Base-by-base conservation (phyloP, 108 stramenopile genomes). In the Nitzschia sp. region DNA sequence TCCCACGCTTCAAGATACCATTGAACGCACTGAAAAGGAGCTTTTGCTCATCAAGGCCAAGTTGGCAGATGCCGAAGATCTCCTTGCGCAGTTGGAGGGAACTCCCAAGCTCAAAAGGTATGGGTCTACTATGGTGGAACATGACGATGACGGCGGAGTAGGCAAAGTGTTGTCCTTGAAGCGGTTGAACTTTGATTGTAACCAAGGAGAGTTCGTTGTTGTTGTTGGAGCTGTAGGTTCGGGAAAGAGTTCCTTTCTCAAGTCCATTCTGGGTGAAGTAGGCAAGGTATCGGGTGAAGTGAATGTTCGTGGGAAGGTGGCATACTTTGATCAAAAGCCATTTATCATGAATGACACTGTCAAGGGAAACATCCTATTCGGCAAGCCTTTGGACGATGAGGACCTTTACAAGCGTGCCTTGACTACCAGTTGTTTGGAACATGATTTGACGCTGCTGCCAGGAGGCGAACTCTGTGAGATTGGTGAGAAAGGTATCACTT, bases 281-380 rank as follows among this genome's bases (percentile, higher is more conserved):
- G 63, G 67, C 39, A 72, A 66, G 44, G 59, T 85, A 10, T 63
- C 68, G 38, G 90, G 94, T 39, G 61, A 71, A 14, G 79, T 76
- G 38, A 51, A 64, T 34, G 72, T 86, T 17, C 58, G 73, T 43
- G 92, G 87, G 0, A 60, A 51, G 10, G 65, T 85, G 41, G 81
- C 79, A 10, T 80, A 72, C 39, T 84, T 80, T 78, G 61, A 76
- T 38, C 94, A 98, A 71, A 80, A 70, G 7, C 82, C 96, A 8
- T 98, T 95, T 71, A 98, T 98, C 39, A 82, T 92, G 78, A 98
- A 97, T 73, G 94, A 83, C 26, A 91, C 92, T 6, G 70, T 97
- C 1, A 70, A 71, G 51, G 70, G 64, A 11, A 78, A 78, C 39
- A 77, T 77, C n/a, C 63, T 77, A 10, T 78, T 78, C 60, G 77